Base-by-base conservation (phyloP, 306 rosid genomes). In the Rosa lucieae region DNA sequence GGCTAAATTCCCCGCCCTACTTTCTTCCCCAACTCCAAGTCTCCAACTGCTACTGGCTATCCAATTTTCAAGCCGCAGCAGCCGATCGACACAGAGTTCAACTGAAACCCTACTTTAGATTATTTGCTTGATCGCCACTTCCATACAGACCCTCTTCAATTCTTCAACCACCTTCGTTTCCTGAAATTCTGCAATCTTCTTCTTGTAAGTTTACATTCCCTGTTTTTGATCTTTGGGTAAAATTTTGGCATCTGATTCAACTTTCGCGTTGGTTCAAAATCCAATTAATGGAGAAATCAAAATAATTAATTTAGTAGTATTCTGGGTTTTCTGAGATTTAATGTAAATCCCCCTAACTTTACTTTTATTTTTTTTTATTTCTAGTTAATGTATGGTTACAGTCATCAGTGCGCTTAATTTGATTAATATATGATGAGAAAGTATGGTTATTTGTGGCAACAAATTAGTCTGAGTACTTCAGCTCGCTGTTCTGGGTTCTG, bases 321-420 rank as follows among this genome's bases (percentile, higher is more conserved):
- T 70, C 47, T 55, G 68, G 51, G 66, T n/a, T 73, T 73, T 55
- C 67, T 53, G 77, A 21, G 13, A 48, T 73, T 39, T 5, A 37
- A 11, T 10, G 21, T 73, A 7, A 55, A 37, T 3, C 47, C 20
- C 12, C 42, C n/a, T 10, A 17, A n/a, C 39, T 21, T 39, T 40
- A 32, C 37, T 2, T 32, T 0, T n/a, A 5, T 15, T 9, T 1
- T 2, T 58, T 58, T 17, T 23, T 3, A 0, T 65, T 32, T 61
- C 3, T 23, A 32, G 4, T 61, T 4, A 0, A 29, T 61, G 67
- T 26, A 3, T 21, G 2, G 14, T n/a, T 17, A 8, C n/a, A 8
- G n/a, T 15, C 7, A 61, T 23, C 14, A 29, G 3, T 61, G 67
- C 13, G 67, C 42, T 5, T 62, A 12, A 0, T 62, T 62, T 26